Conservation (phyloP, 2,329 filamentous ascomycete species). For the Diaporthe vexans region DNA sequence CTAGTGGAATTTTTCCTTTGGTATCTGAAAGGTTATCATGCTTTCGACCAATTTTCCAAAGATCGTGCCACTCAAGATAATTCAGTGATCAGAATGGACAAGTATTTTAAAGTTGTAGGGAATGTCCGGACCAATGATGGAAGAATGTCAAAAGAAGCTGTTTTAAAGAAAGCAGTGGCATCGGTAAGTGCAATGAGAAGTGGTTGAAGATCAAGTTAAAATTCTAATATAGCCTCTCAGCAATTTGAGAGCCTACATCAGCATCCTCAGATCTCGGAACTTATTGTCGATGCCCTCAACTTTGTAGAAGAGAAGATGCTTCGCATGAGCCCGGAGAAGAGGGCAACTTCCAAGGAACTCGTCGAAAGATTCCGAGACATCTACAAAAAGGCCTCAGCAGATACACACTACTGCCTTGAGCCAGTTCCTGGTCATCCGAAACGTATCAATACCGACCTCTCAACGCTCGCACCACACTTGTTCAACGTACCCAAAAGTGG, state of each 20-base stretch:
- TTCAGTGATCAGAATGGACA: not conserved
- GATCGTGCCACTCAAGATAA: slow-evolving; percentile 19
- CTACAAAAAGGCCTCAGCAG: not conserved
- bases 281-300: slow-evolving; percentile 14
- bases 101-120: slow-evolving; percentile 7
- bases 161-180: slow-evolving; percentile 1
- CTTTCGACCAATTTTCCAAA: slow-evolving; percentile 21
- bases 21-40: slow-evolving; percentile 26
- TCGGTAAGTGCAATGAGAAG: not conserved
- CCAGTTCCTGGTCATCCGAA: not conserved
- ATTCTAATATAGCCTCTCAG: not conserved
- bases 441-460: not conserved
- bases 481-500: not conserved
- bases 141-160: not conserved
- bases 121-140: not conserved
- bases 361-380: not conserved
- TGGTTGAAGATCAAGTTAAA: too few relatives aligned
- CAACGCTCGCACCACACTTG: not conserved
- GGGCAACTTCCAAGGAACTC: slow-evolving; percentile 22
- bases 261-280: not conserved
- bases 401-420: slow-evolving; percentile 14
- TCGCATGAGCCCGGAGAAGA: slow-evolving; percentile 7
- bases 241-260: not conserved
- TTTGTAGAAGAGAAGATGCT: slow-evolving; percentile 30
- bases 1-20: slow-evolving; percentile 31